Conservation (phyloP, 1,284 basidiomycete species). For the Ceratobasidium papillatum region DNA sequence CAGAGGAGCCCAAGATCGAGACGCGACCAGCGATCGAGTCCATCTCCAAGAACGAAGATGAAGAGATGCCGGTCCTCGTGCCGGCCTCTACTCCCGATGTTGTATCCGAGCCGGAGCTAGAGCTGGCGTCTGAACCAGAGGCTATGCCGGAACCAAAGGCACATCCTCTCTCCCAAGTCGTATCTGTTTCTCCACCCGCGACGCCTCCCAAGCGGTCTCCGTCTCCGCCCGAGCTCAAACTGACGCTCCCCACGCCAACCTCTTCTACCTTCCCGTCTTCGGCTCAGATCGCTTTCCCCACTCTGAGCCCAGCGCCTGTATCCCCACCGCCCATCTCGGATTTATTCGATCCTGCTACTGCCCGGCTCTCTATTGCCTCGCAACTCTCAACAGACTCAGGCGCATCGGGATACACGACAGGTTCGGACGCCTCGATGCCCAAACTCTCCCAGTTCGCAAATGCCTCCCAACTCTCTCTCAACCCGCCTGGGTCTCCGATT, state of each 20-base stretch:
- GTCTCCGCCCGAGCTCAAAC: slow-evolving; percentile 20
- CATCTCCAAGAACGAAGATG: neutral
- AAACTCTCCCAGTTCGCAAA: neutral
- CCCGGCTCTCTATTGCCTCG: neutral
- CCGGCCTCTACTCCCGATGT: neutral
- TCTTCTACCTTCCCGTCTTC: neutral
- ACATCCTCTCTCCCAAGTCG: slow-evolving; percentile 37
- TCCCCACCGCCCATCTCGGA: neutral
- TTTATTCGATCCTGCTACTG: neutral
- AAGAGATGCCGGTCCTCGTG: slow-evolving; percentile 14
- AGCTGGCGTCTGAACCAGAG: neutral
- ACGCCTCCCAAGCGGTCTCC: slow-evolving; percentile 9
- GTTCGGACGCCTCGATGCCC: neutral
- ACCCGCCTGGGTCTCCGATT: slow-evolving; percentile 21
- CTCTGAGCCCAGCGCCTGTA: neutral
- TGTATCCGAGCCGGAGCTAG: neutral
- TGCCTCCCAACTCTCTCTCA: neutral
- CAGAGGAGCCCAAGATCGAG: neutral
- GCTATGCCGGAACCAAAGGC: slow-evolving; percentile 8
- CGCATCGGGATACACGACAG: neutral
- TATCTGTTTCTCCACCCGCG: neutral
- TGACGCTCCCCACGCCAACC: neutral
- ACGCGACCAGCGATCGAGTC: neutral
- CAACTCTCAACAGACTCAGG: neutral
- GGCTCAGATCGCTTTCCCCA: neutral